phyloP scores from a whole-genome alignment of 2,329 filamentous ascomycete genomes.

The Claviceps sp. region DNA sequence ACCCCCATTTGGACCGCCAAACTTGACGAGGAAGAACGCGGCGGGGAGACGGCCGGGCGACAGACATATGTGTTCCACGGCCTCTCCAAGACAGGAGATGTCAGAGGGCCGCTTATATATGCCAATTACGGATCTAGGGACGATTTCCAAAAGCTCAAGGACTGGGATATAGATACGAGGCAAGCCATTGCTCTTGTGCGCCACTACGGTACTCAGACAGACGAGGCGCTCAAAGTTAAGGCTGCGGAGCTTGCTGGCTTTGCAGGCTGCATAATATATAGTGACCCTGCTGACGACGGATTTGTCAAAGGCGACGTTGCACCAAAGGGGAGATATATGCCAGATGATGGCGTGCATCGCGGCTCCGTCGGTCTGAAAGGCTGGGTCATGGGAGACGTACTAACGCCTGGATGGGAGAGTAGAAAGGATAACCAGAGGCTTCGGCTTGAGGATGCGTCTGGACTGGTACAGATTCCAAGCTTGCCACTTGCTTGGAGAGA shows the following conservation, averaged over 20 bases:
- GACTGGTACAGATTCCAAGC: constrained; percentile 73
- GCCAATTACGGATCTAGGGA: constrained; percentile 80
- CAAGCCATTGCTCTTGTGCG: constrained; percentile 77
- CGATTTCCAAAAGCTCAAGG: constrained; percentile 63
- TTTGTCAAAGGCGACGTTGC: constrained; percentile 60
- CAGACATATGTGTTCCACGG: constrained; percentile 79
- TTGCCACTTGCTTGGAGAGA: constrained; percentile 83
- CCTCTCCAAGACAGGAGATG: constrained; percentile 74
- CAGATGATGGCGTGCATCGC: constrained; percentile 68
- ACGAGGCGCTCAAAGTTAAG: constrained; percentile 73
- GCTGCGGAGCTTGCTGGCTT: constrained; percentile 80
- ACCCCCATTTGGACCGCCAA: constrained; percentile 61
- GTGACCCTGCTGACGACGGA: constrained; percentile 75
- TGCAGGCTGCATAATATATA: constrained; percentile 81
- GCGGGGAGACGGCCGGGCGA: constrained; percentile 45
- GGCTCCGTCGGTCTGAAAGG: constrained; percentile 69
- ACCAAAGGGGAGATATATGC: constrained; percentile 69
- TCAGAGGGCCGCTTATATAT: constrained; percentile 76
- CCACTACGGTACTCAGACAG: constrained; percentile 60
- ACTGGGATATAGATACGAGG: constrained; percentile 58
- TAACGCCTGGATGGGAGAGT: constrained; percentile 79
- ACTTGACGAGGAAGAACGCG: constrained; percentile 65
- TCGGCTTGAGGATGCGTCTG: constrained; percentile 54
- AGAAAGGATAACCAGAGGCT: constrained; percentile 52
- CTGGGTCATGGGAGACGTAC: constrained; percentile 78